phyloP scores from a whole-genome alignment of 805 yeast genomes.

The Candida sonorensis region DNA sequence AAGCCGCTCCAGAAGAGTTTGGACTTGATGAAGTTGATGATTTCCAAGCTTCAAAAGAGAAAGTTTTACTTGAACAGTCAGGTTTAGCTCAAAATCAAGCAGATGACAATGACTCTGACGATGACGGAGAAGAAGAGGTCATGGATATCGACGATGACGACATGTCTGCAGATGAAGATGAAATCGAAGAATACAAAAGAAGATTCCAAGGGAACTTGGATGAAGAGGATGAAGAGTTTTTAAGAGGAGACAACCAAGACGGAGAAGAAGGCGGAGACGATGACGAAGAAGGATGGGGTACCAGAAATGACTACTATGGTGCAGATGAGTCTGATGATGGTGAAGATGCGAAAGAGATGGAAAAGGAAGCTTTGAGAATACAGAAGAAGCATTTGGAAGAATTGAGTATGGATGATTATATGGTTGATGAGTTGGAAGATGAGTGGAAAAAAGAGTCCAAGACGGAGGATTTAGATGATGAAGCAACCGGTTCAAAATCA shows the following conservation, averaged over 20 bases:
- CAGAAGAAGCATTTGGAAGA: constrained; percentile 78
- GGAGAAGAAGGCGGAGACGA: constrained; percentile 25
- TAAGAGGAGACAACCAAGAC: constrained; percentile 26
- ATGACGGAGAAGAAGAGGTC: constrained; percentile 28
- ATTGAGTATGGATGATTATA: constrained; percentile 64
- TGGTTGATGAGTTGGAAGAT: constrained; percentile 71
- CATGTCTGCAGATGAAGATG: constrained; percentile 48
- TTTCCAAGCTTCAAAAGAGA: constrained; percentile 55
- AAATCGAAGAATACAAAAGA: constrained; percentile 28
- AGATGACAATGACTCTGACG: constrained; percentile 26
- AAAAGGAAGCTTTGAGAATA: constrained; percentile 80
- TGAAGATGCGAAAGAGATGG: constrained; percentile 69
- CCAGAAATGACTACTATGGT: constrained; percentile 50
- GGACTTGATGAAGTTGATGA: constrained; percentile 65
- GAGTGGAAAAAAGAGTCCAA: constrained; percentile 59
- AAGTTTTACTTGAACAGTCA: constrained; percentile 49
- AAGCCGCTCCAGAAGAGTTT: constrained; percentile 28
- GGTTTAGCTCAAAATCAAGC: constrained; percentile 30
- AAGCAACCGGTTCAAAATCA: constrained; percentile 25
- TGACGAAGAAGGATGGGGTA: constrained; percentile 35
- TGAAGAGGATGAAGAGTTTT: constrained; percentile 41
- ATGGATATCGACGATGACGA: constrained; percentile 30
- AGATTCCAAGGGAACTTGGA: constrained; percentile 36
- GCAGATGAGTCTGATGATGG: constrained; percentile 68
- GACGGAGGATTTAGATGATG: constrained; percentile 31